Evolutionary conservation across 2,329 filamentous ascomycete genomes (phyloP).

Genomic region (Reticulascus tulasneorum): DNA sequence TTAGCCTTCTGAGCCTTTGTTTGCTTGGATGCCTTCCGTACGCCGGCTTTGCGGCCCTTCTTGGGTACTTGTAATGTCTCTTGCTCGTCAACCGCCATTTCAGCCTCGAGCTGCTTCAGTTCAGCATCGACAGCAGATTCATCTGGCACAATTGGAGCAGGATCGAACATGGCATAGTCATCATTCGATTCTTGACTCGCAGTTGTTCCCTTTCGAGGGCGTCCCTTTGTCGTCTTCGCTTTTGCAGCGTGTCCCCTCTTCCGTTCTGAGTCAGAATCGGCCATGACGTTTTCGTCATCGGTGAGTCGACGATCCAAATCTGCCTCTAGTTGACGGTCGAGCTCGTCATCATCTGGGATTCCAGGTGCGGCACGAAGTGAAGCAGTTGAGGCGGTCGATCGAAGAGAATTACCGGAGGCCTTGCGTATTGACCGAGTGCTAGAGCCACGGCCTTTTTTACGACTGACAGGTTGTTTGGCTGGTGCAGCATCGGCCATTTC

Average conservation of each 20-base stretch:
- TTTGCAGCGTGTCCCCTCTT: slow-evolving; percentile 27
- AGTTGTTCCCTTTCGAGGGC: slow-evolving; percentile 19
- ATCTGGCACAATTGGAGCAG: slow-evolving; percentile 37
- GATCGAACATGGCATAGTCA: slow-evolving; percentile 51
- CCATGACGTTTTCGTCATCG: slow-evolving; percentile 47
- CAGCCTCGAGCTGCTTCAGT: slow-evolving; percentile 42
- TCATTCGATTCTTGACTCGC: slow-evolving; percentile 24
- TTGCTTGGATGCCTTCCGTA: slow-evolving; percentile 50
- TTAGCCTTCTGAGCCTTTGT: slow-evolving; percentile 42
- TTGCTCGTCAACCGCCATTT: slow-evolving; percentile 33
- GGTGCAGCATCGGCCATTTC: slow-evolving; percentile 34
- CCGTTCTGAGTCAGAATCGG: slow-evolving; percentile 43
- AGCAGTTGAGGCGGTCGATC: slow-evolving; percentile 39
- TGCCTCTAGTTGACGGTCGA: slow-evolving; percentile 62
- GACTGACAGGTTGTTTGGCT: slow-evolving; percentile 26
- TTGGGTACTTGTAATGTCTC: slow-evolving; percentile 45
- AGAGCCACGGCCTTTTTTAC: slow-evolving; percentile 43
- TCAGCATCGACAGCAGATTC: slow-evolving; percentile 50
- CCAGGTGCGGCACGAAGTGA: slow-evolving; percentile 32
- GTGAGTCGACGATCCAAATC: slow-evolving; percentile 56
- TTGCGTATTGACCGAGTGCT: slow-evolving; percentile 30
- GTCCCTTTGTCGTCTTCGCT: slow-evolving; percentile 24
- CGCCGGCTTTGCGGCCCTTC: slow-evolving; percentile 49
- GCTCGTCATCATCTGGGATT: slow-evolving; percentile 54
- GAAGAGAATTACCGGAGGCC: slow-evolving; percentile 30